Percentiles rank a stretch among this genome's conserved stretches.
phyloP scores from a whole-genome alignment of 805 yeast species.

The Lipomyces oligophaga region DNA sequence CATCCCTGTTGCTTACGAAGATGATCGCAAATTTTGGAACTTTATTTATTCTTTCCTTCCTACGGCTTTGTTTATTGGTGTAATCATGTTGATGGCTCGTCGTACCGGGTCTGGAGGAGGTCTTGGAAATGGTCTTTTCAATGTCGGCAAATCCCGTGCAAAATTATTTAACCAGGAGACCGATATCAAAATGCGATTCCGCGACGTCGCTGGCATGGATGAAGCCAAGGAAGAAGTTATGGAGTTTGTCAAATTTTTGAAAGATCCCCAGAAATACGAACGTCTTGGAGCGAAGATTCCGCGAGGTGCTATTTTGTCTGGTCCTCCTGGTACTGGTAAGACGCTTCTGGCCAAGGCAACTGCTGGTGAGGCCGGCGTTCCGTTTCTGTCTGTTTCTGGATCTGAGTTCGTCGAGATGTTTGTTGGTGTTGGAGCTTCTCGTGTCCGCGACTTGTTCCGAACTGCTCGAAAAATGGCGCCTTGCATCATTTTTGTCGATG shows the following conservation, averaged over 20 bases:
- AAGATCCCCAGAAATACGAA: conserved; percentile 86
- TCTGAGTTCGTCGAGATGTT: conserved; percentile 98
- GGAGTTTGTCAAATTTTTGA: conserved; percentile 94
- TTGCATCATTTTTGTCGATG: conserved; percentile 93
- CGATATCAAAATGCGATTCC: conserved; percentile 80
- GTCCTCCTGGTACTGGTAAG: conserved; percentile 99
- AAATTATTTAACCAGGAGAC: conserved; percentile 87
- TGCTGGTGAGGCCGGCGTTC: conserved; percentile 99
- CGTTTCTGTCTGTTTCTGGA: conserved; percentile 92
- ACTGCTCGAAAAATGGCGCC: conserved; percentile 95
- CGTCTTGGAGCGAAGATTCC: conserved; percentile 95
- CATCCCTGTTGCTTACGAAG: conserved; percentile 76
- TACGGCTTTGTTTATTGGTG: conserved; percentile 83
- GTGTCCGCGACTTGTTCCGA: conserved; percentile 92
- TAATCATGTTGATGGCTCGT: conserved; percentile 76
- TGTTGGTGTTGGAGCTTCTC: conserved; percentile 98
- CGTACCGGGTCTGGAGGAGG: conserved; percentile 59
- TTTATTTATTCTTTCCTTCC: conserved; percentile 75
- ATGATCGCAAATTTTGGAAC: conserved; percentile 63
- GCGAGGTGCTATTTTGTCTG: conserved; percentile 93
- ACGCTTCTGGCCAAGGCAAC: conserved; percentile 96
- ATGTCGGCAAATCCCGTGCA: conserved; percentile 81
- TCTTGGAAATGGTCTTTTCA: conserved; percentile 70
- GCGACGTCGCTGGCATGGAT: conserved; percentile 95
- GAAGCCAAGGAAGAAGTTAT: conserved; percentile 96